Base-by-base conservation (phyloP, 1,284 basidiomycete species). In the Leccinum olivaceoglutinosum region DNA sequence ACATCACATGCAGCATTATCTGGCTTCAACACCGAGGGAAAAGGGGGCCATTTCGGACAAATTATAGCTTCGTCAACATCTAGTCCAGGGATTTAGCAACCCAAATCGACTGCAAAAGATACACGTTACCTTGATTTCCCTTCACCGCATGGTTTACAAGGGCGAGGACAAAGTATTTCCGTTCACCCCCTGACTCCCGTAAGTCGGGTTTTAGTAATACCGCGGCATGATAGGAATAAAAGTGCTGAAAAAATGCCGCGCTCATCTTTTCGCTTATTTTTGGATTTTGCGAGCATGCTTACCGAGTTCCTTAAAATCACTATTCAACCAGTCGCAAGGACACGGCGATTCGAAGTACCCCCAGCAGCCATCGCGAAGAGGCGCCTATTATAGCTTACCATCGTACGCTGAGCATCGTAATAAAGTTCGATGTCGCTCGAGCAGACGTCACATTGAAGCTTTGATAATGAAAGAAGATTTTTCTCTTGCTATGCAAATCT, bases 261-360 rank as follows among this genome's bases (percentile, higher is more conserved):
- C 12, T 21, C 61, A 25, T 64, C 60, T 62, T 32, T 29, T 61
- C n/a, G 41, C 16, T 21, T 9, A 38, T 32, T 59, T 36, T 57
- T 7, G 4, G 16, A 14, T 29, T 5, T n/a, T 4, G 5, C 7
- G 58, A 2, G n/a, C 8, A 62, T 55, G 74, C 87, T 71, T 73
- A 96, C 95, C 60, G 84, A 84, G 72, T 98, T 91, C 55, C 89
- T 84, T 39, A 99, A 76, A 18, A 99, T 74, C 1, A 99, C 85
- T 14, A 98, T 85, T 58, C 97, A 81, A 0, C 96, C 96, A 0
- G 87, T 74, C 5, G 77, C 74, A 46, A 99, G 77, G 3, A 85
- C 78, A 77, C 92, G 94, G 32, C 80, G 79, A 4, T 90, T 90
- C 67, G 89, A 86, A 18, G 84, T 82, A 64, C 90, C 83, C 29